Evolutionary conservation across 2,329 filamentous ascomycete species (phyloP), one percentile per base, ranked within the genome.

Genomic region (Thelonectria blattea): DNA sequence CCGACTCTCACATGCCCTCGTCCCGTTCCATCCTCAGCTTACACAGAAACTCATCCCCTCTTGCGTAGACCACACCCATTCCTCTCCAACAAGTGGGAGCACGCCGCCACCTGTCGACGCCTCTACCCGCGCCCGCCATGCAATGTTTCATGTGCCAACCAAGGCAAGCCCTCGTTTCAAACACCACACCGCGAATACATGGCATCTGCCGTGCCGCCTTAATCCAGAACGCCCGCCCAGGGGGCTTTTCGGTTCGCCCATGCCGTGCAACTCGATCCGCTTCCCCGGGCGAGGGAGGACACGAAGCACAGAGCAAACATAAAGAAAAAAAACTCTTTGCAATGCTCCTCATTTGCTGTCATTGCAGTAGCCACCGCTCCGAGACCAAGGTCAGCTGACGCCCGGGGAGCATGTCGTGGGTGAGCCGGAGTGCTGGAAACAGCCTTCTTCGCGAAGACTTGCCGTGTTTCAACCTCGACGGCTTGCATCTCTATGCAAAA

Each of bases 201-300:
- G 50, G 39, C 49, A 17, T 32, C 27, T 53, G 49, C 14, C n/a
- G 49, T 58, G 49, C 4, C 37, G 46, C 37, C 32, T 54, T 18
- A 56, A 24, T 48, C 52, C 50, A 60, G 48, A 37, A n/a, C n/a
- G n/a, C 11, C 3, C 3, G 18, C 32, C 9, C 34, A 15, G 32
- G 14, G 30, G 22, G 17, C 37, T 49, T 55, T 49, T 55, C 18
- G 45, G 20, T 37, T 37, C 14, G 41, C 14, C 15, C 10, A 50
- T 58, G 27, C 22, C 32, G 54, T 61, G 54, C 30, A 12, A 57
- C 58, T 49, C 47, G 41, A 37, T 52, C 42, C 27, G 39, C 47
- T 46, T 27, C 18, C 52, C 48, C 34, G 52, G 51, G 34, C 52
- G 20, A 52, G 32, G 27, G 48, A 42, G 22, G 18, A 52, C 57